Base-by-base conservation (phyloP, 768 basidiomycete genomes). In the Panus rudis region DNA sequence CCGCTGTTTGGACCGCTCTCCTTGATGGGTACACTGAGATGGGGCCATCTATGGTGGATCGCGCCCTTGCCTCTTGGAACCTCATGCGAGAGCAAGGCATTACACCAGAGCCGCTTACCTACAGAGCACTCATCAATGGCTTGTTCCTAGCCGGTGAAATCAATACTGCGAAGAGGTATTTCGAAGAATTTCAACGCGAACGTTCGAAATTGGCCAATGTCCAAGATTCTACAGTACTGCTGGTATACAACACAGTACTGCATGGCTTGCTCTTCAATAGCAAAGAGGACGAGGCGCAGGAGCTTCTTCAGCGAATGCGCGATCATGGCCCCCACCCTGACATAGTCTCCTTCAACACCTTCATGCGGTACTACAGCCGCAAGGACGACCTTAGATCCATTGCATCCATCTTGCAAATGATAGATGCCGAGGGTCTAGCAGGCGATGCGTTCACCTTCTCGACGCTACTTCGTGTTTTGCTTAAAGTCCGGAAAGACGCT, bases 371-470 rank as follows among this genome's bases (percentile, higher is more conserved):
- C 53, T 76, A 85, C 54, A 74, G 73, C 12, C 73, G 77, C 27
- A 74, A 68, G 38, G 69, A 71, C 22, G 77, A 92, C 58, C 72
- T 89, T 53, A 71, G 75, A 41, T 67, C 65, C 2, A 68, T 93
- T 47, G 76, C 79, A 3, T 50, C 60, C 14, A 60, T 79, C 19
- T 63, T 98, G 37, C 70, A 72, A 37, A 61, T 68, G 44, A 78
- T 94, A 67, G 60, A 67, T 20, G 57, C 67, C 12, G 69, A 63
- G 2, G 70, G 71, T 0, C 54, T 94, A 25, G 52, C 63, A 17
- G 86, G 90, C 6, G 89, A 97, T 58, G 76, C 86, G 10, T 79
- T 82, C 62, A 96, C 86, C 0, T 97, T 83, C 61, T 91, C 92
- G 3, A 91, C 82, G 11, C 72, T 97, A 24, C 77, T 97, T 14